phyloP scores from a whole-genome alignment of 139 green algal genomes.

The Picochlorum sp. region DNA sequence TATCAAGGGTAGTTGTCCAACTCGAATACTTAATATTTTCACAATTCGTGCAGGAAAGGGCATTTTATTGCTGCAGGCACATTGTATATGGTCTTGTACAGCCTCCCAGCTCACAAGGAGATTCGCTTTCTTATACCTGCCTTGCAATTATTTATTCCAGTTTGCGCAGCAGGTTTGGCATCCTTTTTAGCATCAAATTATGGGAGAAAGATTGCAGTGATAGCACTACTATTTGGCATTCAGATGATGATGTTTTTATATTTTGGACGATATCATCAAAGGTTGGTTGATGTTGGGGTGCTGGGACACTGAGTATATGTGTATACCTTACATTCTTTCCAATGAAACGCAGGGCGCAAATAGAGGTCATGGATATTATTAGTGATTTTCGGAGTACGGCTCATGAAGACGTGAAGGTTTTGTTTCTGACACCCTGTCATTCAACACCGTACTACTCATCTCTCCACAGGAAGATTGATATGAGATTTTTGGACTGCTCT shows the following conservation, averaged over 20 bases:
- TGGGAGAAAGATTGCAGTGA: background rate
- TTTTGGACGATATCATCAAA: conserved; percentile 37
- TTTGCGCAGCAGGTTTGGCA: conserved; percentile 16
- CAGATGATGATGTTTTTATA: conserved; percentile 28
- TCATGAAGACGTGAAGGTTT: conserved; percentile 1
- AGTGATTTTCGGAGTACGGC: background rate
- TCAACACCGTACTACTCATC: conserved; percentile 38
- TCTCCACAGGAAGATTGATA: conserved; percentile 26
- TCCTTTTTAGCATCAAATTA: background rate
- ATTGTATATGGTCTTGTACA: conserved; percentile 26
- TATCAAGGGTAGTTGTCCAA: too few species aligned
- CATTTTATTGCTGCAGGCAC: conserved; percentile 13
- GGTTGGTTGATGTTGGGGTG: background rate
- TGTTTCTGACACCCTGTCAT: conserved; percentile 55
- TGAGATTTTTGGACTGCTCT: conserved; percentile 54
- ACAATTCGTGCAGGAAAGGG: background rate
- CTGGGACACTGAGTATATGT: background rate
- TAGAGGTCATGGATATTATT: conserved; percentile 1
- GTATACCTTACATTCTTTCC: background rate
- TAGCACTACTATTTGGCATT: conserved; percentile 5
- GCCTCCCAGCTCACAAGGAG: conserved; percentile 51
- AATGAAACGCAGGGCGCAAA: background rate
- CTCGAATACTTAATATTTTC: too few species aligned
- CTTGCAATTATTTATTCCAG: conserved; percentile 36
- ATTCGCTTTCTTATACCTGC: conserved; percentile 47